Evolutionary conservation across 208 protist genomes (phyloP).

Genomic region (Lotmaria passim): DNA sequence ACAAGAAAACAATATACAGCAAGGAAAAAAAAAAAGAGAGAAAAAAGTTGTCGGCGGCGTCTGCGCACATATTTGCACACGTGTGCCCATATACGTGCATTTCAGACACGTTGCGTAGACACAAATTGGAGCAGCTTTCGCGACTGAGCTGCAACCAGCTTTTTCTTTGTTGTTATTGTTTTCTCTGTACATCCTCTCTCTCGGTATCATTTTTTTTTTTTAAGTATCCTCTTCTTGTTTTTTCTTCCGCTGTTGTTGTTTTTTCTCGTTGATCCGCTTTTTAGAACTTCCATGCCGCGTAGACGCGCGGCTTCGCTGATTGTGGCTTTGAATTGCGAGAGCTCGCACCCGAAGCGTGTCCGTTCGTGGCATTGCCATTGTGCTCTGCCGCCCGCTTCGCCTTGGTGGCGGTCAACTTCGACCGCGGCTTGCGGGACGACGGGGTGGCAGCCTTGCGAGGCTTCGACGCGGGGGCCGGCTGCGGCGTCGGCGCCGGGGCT

Average conservation of each 20-base stretch:
- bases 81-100: too few species aligned
- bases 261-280: neutral
- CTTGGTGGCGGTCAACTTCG: neutral
- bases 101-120: too few species aligned
- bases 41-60: too few species aligned
- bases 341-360: neutral
- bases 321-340: neutral
- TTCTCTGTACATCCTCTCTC: too few species aligned
- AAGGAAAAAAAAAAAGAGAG: too few species aligned
- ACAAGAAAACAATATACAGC: neutral
- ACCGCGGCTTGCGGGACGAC: neutral
- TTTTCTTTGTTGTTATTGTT: too few species aligned
- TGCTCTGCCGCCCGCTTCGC: neutral
- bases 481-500: constrained; percentile 12
- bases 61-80: too few species aligned
- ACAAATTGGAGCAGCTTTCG: too few species aligned
- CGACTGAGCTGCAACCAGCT: too few species aligned
- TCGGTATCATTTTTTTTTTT: too few species aligned
- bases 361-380: constrained; percentile 5
- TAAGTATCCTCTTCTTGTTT: neutral
- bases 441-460: neutral
- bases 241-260: neutral
- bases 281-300: constrained; percentile 3
- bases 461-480: neutral
- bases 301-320: neutral